Evolutionary conservation across 768 basidiomycete genomes (phyloP), one percentile per base, ranked within the genome.

Genomic region (Piloderma croceum): DNA sequence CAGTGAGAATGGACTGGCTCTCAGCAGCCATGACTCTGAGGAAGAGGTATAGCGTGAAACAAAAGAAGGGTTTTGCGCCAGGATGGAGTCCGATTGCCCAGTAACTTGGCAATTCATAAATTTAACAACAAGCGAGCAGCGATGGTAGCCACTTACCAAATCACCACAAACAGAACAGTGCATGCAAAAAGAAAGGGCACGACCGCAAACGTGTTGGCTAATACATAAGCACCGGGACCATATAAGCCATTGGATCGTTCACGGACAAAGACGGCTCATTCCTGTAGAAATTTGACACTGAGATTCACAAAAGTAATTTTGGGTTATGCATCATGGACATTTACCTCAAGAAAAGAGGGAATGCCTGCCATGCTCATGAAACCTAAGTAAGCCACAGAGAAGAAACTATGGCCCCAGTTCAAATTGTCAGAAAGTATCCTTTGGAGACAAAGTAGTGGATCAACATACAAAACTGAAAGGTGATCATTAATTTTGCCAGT

Each of bases 181-280:
- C 74, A 77, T 0, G 59, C 36, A 50, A 77, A 75, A 4, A 79
- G 61, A 58, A 74, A 79, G 1, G 77, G 78, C 12, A 74, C 57
- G 42, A 66, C 71, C 37, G 74, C 67, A 41, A 79, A 44, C 1
- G 76, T 72, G 57, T 75, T 76, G 17, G 76, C 65, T 4, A 80
- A 57, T 5, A 76, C 56, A 60, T 74, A 81, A 0, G 75, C 67
- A 2, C 72, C 63, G 0, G 76, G 68, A 5, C 68, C 61, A 54
- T 79, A 79, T 0, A 81, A 54, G 2, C 78, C 79, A 46, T 81
- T 81, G 31, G 67, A 68, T 4, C 66, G 57, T 57, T 81, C 79
- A 18, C 76, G 71, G 35, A 68, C 61, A 52, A 75, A 81, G 0
- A 78, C 75, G 5, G 71, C 52, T 13, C 77, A 69, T 52, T 80